phyloP scores from a whole-genome alignment of 2,329 filamentous ascomycete genomes.

The Diaporthe sp. region DNA sequence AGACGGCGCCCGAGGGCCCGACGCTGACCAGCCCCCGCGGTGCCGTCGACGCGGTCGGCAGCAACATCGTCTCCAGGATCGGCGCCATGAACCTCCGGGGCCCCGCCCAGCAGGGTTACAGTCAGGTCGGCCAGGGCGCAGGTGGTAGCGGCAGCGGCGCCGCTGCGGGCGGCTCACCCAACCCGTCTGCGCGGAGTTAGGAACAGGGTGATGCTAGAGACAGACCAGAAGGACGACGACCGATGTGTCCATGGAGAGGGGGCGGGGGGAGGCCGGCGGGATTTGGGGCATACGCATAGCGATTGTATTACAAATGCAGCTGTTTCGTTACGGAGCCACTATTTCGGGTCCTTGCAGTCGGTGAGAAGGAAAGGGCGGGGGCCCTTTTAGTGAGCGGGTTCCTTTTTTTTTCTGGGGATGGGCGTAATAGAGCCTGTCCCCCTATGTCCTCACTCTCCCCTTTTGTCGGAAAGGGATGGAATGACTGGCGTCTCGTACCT shows the following conservation, averaged over 20 bases:
- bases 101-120: slow-evolving; percentile 24
- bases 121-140: slow-evolving; percentile 13
- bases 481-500: neutral
- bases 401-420: neutral
- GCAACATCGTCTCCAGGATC: slow-evolving; percentile 88
- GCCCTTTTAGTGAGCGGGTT: neutral
- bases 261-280: neutral
- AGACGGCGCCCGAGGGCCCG: slow-evolving; percentile 83
- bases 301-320: slow-evolving; percentile 22
- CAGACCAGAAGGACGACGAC: neutral
- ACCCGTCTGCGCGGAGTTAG: slow-evolving; percentile 20
- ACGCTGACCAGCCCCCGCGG: slow-evolving; percentile 87
- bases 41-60: slow-evolving; percentile 93
- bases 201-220: neutral
- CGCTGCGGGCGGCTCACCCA: neutral
- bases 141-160: neutral
- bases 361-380: neutral
- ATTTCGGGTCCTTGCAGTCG: neutral
- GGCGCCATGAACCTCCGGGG: slow-evolving; percentile 82
- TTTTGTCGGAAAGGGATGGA: neutral
- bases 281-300: slow-evolving; percentile 22
- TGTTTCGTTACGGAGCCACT: slow-evolving; percentile 10
- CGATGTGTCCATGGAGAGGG: neutral
- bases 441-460: neutral
- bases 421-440: slow-evolving; percentile 13